phyloP scores from a whole-genome alignment of 148 eudicot species.

The Beta vulgaris region DNA sequence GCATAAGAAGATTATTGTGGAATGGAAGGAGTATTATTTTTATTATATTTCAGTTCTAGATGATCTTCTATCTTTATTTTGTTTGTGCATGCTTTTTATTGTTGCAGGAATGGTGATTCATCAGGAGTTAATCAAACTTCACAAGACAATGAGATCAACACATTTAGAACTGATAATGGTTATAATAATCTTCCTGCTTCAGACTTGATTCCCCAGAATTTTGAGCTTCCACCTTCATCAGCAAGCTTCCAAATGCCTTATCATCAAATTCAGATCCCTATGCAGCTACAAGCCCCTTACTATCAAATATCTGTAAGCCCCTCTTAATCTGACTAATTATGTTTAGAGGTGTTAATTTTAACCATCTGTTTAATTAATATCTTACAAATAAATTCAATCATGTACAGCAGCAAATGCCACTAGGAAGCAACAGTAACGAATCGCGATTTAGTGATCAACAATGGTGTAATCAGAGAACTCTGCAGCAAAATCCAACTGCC shows the following conservation, averaged over 20 bases:
- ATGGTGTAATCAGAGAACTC: constrained; percentile 16
- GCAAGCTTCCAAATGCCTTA: constrained; percentile 9
- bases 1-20: too few relatives aligned
- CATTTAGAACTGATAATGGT: not conserved
- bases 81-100: not conserved
- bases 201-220: not conserved
- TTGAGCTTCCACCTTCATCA: constrained; percentile 1
- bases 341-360: not conserved
- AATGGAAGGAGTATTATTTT: too few relatives aligned
- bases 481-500: constrained; percentile 12
- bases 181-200: constrained; percentile 2
- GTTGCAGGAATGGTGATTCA: constrained; percentile 17
- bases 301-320: not conserved
- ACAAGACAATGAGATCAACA: not conserved
- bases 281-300: constrained; percentile 9
- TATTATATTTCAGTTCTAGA: not conserved
- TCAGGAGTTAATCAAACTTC: constrained; percentile 11
- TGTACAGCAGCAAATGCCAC: constrained; percentile 9
- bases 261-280: constrained; percentile 11
- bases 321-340: not conserved
- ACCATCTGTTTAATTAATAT: not conserved
- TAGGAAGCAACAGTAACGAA: constrained; percentile 5
- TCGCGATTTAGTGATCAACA: not conserved
- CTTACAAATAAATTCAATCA: not conserved
- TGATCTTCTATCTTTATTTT: not conserved